phyloP scores from a whole-genome alignment of 2,329 filamentous ascomycete genomes.

The Aspergillus neotritici region DNA sequence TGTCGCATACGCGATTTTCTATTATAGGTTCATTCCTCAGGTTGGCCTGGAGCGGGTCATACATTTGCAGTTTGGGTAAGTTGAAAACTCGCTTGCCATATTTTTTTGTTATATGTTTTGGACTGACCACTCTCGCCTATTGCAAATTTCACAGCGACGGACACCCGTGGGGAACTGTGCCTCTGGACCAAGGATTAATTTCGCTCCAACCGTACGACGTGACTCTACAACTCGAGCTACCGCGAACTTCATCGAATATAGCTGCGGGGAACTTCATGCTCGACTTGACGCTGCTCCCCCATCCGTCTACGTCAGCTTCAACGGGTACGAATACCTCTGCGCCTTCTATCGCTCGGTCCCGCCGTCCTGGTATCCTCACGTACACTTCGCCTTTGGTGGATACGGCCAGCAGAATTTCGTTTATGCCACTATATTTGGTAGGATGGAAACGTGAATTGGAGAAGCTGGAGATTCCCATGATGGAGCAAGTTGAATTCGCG shows the following conservation, averaged over 20 bases:
- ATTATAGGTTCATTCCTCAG: constrained; percentile 62
- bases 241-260: constrained; percentile 69
- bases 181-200: constrained; percentile 53
- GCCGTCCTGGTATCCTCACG: constrained; percentile 71
- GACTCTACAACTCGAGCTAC: constrained; percentile 66
- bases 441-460: constrained; percentile 61
- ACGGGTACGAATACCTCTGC: constrained; percentile 26
- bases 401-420: constrained; percentile 53
- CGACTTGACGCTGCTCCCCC: constrained; percentile 62
- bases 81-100: constrained; percentile 7
- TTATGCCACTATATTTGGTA: constrained; percentile 65
- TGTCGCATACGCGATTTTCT: constrained; percentile 61
- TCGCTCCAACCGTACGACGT: constrained; percentile 80
- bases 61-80: constrained; percentile 61
- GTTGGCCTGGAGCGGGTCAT: constrained; percentile 58
- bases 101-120: not conserved
- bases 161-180: constrained; percentile 49
- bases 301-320: constrained; percentile 32
- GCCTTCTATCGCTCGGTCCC: constrained; percentile 55
- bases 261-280: constrained; percentile 92
- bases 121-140: constrained; percentile 1
- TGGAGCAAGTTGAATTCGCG: constrained; percentile 65
- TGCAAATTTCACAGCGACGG: constrained; percentile 29
- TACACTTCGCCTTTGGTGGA: constrained; percentile 69
- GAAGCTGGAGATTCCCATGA: constrained; percentile 61